Conservation (phyloP, 169 alveolate species). For the Miamiensis avidus region DNA sequence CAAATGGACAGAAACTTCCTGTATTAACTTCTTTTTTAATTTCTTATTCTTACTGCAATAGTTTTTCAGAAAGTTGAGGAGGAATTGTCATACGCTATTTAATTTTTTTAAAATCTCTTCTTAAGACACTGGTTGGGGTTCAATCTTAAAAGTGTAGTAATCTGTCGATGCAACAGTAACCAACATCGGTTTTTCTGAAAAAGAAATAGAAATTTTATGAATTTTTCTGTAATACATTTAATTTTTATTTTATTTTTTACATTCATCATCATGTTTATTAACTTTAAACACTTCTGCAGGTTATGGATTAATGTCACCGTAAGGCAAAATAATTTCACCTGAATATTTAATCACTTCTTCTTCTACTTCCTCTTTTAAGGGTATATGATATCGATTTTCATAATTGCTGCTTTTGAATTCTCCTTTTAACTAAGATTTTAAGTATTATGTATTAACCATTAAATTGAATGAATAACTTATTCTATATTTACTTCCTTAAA, state of each 20-base stretch:
- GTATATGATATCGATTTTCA: background rate
- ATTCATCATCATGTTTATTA: constrained; percentile 16
- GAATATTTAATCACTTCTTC: constrained; percentile 14
- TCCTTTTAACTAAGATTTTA: constrained; percentile 1
- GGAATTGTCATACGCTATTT: constrained; percentile 19
- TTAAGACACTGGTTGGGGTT: constrained; percentile 31
- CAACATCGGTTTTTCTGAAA: too few relatives aligned
- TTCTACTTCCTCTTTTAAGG: constrained; percentile 16
- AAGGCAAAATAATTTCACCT: constrained; percentile 33
- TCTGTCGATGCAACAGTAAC: too few relatives aligned
- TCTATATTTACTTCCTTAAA: constrained; percentile 1
- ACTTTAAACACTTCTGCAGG: constrained; percentile 11
- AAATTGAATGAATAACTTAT: background rate
- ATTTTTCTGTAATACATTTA: too few relatives aligned
- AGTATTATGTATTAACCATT: too few relatives aligned
- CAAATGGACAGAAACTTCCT: constrained; percentile 40
- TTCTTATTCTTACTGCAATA: constrained; percentile 31
- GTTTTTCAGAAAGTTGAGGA: constrained; percentile 17
- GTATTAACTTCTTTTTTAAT: constrained; percentile 33
- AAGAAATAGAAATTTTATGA: too few relatives aligned
- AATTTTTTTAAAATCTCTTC: constrained; percentile 39
- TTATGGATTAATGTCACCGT: constrained; percentile 25
- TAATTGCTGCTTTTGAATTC: constrained; percentile 33
- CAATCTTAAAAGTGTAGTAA: constrained; percentile 1
- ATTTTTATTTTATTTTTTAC: background rate